Evolutionary conservation across 1,284 basidiomycete species (phyloP), one percentile per base, ranked within the genome.

Genomic region (Mycena sp.): DNA sequence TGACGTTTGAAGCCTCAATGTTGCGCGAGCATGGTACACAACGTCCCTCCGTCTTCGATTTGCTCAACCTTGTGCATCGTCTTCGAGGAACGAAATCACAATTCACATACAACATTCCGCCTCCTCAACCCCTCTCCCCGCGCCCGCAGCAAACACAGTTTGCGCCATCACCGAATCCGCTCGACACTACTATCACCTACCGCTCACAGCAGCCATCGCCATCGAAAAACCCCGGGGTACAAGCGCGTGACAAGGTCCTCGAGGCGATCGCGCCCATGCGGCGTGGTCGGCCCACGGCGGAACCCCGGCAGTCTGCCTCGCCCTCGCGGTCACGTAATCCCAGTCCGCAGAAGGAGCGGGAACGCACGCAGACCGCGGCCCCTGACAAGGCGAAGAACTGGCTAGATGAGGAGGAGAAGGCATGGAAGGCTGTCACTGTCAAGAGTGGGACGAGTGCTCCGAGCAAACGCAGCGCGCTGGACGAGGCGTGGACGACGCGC

Each of bases 21-120:
- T 84, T 97, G 40, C 88, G 90, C 49, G 95, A 96, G 72, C 91
- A 95, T 70, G 94, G 94, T 12, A 76, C 87, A 1, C 91, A 94
- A 67, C 85, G 95, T 28, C 94, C 95, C 11, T 84, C 86, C 6
- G 90, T 92, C 11, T 96, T 95, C 71, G 93, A 96, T 69, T 76
- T 95, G 19, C 84, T 96, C 28, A 79, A 81, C 40, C 84, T 86
- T 58, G 91, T 95, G 2, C 95, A 96, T 77, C 83, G 83, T 23
- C 85, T 96, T 72, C 90, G 94, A 35, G 93, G 94, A 14, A 94
- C 94, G 1, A 90, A 88, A 73, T 93, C 94, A 6, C 84, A 85
- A 41, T 91, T 91, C 71, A 81, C 87, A 41, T 96, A 96, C 70
- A 80, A 74, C 55, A 77, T 88, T 38, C 82, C 84, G 44, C 68